Base-by-base conservation (phyloP, 2,329 filamentous ascomycete genomes). In the Monosporascus sp. region DNA sequence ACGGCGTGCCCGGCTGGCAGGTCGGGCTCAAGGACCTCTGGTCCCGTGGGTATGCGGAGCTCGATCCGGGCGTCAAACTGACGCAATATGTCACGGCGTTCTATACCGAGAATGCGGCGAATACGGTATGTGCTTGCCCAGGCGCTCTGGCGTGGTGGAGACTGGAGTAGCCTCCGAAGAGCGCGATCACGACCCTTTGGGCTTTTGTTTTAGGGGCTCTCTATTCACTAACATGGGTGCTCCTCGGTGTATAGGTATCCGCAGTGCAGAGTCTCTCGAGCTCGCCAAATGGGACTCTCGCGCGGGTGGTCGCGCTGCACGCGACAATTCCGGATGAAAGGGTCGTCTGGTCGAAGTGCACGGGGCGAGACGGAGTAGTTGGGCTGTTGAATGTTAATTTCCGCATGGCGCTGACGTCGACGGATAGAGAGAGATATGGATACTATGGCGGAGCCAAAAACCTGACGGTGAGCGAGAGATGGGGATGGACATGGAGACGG, bases 321-420 rank as follows among this genome's bases (percentile, higher is more conserved):
- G 51, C 57, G 17, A 51, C 11, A 22, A 55, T 62, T 24, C 56
- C 59, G 7, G 49, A 48, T 4, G 52, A 47, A 7, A 47, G 52
- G 11, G 37, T 57, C 15, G 41, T 62, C 31, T 61, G 60, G 60
- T 62, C 60, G 2, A 56, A 52, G 4, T 62, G 60, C 27, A 48
- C 38, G 2, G 49, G 52, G n/a, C 18, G 18, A 20, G 41, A 44
- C 41, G 41, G 41, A 6, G 41, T 15, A 18, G 47, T 51, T 27
- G 54, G 57, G 5, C 51, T 62, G 14, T 15, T 62, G 15, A 61
- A 62, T 31, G 60, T 62, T 25, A 62, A 62, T 42, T 62, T 62
- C 41, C 60, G 59, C 24, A 47, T 60, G 18, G 56, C 57, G 2
- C 53, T 62, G 20, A 53, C 60, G 11, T 57, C 57, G 6, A 38